Percentiles rank a stretch among this genome's conserved stretches.
Conservation (phyloP, 2,329 filamentous ascomycete genomes). For the Colletotrichum phormii region DNA sequence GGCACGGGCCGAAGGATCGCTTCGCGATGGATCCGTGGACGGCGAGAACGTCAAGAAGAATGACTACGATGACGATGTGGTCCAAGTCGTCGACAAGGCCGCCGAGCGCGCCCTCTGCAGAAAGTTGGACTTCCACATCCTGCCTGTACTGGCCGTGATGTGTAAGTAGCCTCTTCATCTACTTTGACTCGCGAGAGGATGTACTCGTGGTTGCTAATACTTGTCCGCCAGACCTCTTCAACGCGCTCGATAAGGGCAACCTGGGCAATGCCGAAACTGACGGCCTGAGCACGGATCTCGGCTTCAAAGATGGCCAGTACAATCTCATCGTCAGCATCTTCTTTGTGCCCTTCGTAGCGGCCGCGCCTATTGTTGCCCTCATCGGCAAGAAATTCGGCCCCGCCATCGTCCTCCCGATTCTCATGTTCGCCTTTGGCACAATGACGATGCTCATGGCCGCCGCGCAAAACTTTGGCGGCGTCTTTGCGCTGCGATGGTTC, state of each 20-base stretch:
- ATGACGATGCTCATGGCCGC: slow-evolving; percentile 48
- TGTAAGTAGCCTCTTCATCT: slow-evolving; percentile 43
- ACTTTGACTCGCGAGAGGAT: background rate
- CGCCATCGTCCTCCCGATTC: slow-evolving; percentile 72
- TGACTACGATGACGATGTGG: slow-evolving; percentile 38
- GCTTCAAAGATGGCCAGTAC: slow-evolving; percentile 67
- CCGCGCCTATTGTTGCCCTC: slow-evolving; percentile 67
- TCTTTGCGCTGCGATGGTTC: slow-evolving; percentile 38
- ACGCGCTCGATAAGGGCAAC: slow-evolving; percentile 56
- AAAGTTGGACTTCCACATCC: slow-evolving; percentile 65
- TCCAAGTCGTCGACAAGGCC: slow-evolving; percentile 49
- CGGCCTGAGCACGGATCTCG: slow-evolving; percentile 39
- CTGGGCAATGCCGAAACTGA: slow-evolving; percentile 58
- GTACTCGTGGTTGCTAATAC: background rate
- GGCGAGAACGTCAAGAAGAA: slow-evolving; percentile 3
- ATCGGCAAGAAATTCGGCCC: slow-evolving; percentile 79
- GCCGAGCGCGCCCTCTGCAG: slow-evolving; percentile 63
- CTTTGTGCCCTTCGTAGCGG: slow-evolving; percentile 79
- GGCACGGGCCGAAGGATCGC: background rate
- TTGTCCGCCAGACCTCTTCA: slow-evolving; percentile 54
- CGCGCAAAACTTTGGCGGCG: slow-evolving; percentile 40
- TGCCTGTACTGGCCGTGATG: slow-evolving; percentile 67
- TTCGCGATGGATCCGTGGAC: slow-evolving; percentile 18
- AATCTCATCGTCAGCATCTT: slow-evolving; percentile 79
- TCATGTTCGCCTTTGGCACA: slow-evolving; percentile 79